Base-by-base conservation (phyloP, 176 grass and related monocot genomes). In the Paspalum notatum region DNA sequence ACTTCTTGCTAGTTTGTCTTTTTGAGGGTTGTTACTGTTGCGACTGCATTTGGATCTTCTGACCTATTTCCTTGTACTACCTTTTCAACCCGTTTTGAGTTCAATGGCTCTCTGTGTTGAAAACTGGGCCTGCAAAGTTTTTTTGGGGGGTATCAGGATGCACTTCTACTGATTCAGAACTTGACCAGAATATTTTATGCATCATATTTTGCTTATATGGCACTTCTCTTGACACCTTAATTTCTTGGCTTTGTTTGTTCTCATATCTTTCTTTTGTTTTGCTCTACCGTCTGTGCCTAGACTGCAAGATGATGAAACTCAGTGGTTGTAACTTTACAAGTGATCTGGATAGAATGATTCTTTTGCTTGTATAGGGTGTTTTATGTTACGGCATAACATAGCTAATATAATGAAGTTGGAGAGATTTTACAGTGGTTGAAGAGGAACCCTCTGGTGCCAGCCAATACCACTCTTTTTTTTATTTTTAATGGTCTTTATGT, bases 1-100 rank as follows among this genome's bases (percentile, higher is more conserved):
- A 77, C 14, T 49, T 13, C 18, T 84, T 80, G 55, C 56, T 3
- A 65, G 2, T 80, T 74, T 84, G 12, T 16, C 56, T n/a, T 80
- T 68, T 20, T 17, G 59, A 40, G 62, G 75, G 76, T 63, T 80
- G 7, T 49, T 53, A 17, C 44, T 89, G 44, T 75, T 62, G 22
- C 17, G 53, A 9, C 4, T 70, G 59, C 8, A 45, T 44, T 68
- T 66, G 21, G 4, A 21, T 71, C 24, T 5, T 45, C 42, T 2
- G 9, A 53, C 47, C 22, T 80, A 62, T 80, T 75, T 44, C 7
- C 42, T 20, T 61, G 4, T 43, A 47, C 57, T 53, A 53, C 69
- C 38, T 14, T 88, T 68, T 74, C 66, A 63, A 2, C 9, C 13
- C 10, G 46, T 80, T 83, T 75, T 75, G 68, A 52, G 37, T 12